Conservation (phyloP, 2,329 filamentous ascomycete genomes). For the Pestalotiopsis sp. region DNA sequence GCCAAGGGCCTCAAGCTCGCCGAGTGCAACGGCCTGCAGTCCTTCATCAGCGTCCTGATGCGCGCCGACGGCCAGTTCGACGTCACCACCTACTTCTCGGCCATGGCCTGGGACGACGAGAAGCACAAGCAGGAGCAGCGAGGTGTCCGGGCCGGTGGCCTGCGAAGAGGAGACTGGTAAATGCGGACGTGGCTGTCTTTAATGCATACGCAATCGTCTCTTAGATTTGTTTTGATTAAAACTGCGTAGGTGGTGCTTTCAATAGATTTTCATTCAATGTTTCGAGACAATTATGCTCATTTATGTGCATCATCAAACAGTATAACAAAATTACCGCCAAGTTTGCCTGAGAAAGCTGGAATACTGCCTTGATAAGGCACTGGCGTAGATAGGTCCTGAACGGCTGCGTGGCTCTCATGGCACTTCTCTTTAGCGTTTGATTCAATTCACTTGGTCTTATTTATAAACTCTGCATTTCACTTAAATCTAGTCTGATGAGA, state of each 20-base stretch:
- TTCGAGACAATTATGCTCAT: no score
- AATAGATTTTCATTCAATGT: neutral
- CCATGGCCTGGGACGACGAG: neutral
- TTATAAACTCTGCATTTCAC: no score
- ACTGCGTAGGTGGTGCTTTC: neutral
- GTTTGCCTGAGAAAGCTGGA: no score
- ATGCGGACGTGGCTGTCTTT: neutral
- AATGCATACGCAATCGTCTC: neutral
- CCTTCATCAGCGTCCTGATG: constrained; percentile 2
- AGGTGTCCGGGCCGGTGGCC: neutral
- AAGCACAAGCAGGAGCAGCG: neutral
- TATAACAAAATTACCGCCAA: no score
- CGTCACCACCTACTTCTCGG: neutral
- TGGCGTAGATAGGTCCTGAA: no score
- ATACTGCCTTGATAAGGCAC: no score
- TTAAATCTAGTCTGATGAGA: no score
- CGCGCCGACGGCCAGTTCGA: neutral
- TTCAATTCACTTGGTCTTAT: no score
- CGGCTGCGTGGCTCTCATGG: no score
- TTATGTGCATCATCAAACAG: no score
- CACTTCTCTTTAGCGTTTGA: no score
- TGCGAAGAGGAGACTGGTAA: neutral
- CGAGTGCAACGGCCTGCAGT: constrained; percentile 16
- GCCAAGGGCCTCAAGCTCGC: constrained; percentile 12
- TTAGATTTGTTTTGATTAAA: neutral